Conservation (phyloP, 2,329 filamentous ascomycete genomes). For the Acrocalymma vagum region DNA sequence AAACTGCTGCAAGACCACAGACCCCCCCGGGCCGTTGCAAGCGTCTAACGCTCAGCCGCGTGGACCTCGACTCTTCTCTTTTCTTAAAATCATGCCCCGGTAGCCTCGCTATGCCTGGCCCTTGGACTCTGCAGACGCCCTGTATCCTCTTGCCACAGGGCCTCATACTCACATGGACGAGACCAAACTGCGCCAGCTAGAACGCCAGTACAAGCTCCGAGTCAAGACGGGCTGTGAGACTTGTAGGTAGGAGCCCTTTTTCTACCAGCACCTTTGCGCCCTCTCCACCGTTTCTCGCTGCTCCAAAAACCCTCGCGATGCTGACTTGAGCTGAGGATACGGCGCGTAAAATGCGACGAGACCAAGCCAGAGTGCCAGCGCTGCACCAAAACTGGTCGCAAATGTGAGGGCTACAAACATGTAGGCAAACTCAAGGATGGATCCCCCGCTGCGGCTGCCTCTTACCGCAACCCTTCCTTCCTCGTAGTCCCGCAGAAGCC, state of each 20-base stretch:
- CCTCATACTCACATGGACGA: conserved; percentile 30
- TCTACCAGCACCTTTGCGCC: too few relatives aligned
- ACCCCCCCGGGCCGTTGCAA: too few relatives aligned
- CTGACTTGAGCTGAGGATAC: conserved; percentile 28
- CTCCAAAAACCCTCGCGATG: neutral
- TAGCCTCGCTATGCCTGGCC: too few relatives aligned
- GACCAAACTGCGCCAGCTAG: conserved; percentile 29
- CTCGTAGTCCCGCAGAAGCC: conserved; percentile 32
- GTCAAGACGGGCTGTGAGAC: conserved; percentile 42
- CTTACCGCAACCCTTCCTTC: conserved; percentile 35
- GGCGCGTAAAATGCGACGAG: conserved; percentile 49
- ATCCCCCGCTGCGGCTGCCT: conserved; percentile 26
- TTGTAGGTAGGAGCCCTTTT: conserved; percentile 29
- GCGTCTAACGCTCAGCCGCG: too few relatives aligned
- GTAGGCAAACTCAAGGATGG: conserved; percentile 14
- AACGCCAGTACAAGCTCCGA: conserved; percentile 36
- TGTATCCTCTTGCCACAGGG: too few relatives aligned
- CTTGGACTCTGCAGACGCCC: too few relatives aligned
- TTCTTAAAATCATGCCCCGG: too few relatives aligned
- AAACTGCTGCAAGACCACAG: too few relatives aligned
- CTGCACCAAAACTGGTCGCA: conserved; percentile 47
- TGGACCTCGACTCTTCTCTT: too few relatives aligned
- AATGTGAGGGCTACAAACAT: conserved; percentile 47
- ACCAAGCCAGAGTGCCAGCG: conserved; percentile 39
- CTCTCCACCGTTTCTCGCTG: too few relatives aligned